Base-by-base conservation (phyloP, 2,329 filamentous ascomycete genomes). In the Aspergillus fumigatus region DNA sequence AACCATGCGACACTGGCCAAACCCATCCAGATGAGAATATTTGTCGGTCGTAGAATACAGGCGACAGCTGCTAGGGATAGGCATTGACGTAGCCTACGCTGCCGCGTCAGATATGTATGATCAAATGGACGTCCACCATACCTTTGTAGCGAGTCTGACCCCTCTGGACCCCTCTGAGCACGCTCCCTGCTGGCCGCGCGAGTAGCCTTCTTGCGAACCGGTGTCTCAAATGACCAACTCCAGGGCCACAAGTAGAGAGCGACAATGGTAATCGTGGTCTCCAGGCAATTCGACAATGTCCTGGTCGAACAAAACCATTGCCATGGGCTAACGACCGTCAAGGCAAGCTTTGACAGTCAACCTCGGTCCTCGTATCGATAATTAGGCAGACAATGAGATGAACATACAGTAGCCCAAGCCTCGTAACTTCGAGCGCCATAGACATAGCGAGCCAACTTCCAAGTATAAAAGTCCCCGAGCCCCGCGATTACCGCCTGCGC, bases 241-340 rank as follows among this genome's bases (percentile, higher is more conserved):
- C 94, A 97, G 11, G 94, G 93, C 89, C 91, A 97, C 65, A 87
- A 84, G 70, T 85, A 86, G 48, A 97, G 78, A 1, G 92, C 93
- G 66, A 85, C 80, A 57, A 89, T 80, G 4, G 93, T 97, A 64
- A 99, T 77, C 0, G 89, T 89, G n/a, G 88, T 91, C 78, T 99
- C 94, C 4, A 97, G 79, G 52, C 88, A 94, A 75, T 99, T 99
- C 54, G 93, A 97, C 68, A 99, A 88, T 0, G 94, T 96, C 49
- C 94, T 84, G 0, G 92, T 93, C 1, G 92, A 94, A 75, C 88
- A 94, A 75, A 94, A 97, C 90, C 90, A 97, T 72, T 97, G 91
- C 92, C 94, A 99, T 6, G 94, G 90, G 73, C 86, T 96, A 66
- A 86, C 78, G 47, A 89, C 73, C 3, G 86, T 87, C 75, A 94